Base-by-base conservation (phyloP, 768 basidiomycete genomes). In the Royoungia palumana region DNA sequence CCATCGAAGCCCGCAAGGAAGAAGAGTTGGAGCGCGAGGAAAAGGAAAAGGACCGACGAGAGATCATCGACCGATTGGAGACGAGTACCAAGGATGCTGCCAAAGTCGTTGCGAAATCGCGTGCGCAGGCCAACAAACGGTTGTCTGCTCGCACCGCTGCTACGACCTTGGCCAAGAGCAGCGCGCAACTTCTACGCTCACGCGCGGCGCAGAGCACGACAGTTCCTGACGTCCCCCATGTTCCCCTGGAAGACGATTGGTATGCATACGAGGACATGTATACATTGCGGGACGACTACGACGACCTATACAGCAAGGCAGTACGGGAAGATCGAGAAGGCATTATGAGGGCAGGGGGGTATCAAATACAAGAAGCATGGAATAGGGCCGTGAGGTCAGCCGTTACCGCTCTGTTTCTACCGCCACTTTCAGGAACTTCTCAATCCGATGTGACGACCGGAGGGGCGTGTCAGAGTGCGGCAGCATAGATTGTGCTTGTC, bases 311-410 rank as follows among this genome's bases (percentile, higher is more conserved):
- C 58, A 89, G 87, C 55, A 87, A 88, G 48, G 84, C 85, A 13
- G 85, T 91, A 17, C 72, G 86, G 57, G 78, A 79, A 57, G 89
- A 91, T 61, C 69, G 80, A 48, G 87, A 87, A 52, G 87, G 85
- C 13, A 82, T 85, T 56, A 87, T 87, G 85, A 74, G 84, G 36
- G 90, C 82, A 19, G 92, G 90, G 9, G 92, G 92, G 9, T 94
- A 91, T 63, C 75, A 71, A 53, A 73, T 89, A 5, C 82, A 88
- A 52, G 87, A 94, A 63, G 89, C 86, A 37, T 94, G 91, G 91
- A 85, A 87, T 58, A 75, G 91, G 46, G 89, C 89, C 12, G 63
- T 94, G 48, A 72, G 85, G 49, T 80, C 66, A 55, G 85, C 88
- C 6, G 83, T 93, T 20, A 82, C 83, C 32, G 88, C 80, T 1